Evolutionary conservation across 805 yeast species (phyloP), one percentile per base, ranked within the genome.

Genomic region (Starmerella potacharoeniae): DNA sequence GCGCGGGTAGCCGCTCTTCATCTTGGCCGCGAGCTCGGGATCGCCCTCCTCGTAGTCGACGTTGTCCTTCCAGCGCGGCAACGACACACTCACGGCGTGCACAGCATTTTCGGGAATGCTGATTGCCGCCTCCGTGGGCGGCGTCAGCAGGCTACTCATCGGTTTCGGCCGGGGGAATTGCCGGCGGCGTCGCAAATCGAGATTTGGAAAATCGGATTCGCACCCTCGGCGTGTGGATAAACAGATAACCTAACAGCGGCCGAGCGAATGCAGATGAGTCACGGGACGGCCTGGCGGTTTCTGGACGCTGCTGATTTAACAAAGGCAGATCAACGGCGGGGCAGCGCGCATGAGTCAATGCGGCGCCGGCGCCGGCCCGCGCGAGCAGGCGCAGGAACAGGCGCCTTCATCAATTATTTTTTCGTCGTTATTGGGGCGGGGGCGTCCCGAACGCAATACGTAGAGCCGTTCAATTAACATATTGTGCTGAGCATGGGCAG

Each of bases 31-130:
- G 4, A 89, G 87, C 84, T 88, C 82, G 22, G 78, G 82, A 64
- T 86, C 83, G 17, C 96, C 95, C 68, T 86, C 93, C 67, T 89
- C 96, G 65, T 93, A 93, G 3, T 88, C 96, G 1, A 93, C 85
- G 4, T 85, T 87, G 46, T 95, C 88, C 49, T 80, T 84, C 98
- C 97, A 93, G 0, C 96, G 86, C 7, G 98, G 98, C 36, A 91
- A 75, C 1, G 95, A 86, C 48, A 91, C 97, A 11, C 96, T 86
- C 1, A 91, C 96, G 0, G 97, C 96, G 69, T 93, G 97, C 3
- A 84, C 82, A 0, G 95, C 84, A 67, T 87, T 83, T 57, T 86
- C 83, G 3, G 98, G 97, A 56, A 93, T 90, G 1, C 96, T 80
- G 16, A 78, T 84, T 4, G 97, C 97, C 16, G 88, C 77, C 42